These are phyloP conservation scores for Effrenium voratum DNA, from an alignment of 73 alveolate genomes.

Conservation along the genomic window DNA sequence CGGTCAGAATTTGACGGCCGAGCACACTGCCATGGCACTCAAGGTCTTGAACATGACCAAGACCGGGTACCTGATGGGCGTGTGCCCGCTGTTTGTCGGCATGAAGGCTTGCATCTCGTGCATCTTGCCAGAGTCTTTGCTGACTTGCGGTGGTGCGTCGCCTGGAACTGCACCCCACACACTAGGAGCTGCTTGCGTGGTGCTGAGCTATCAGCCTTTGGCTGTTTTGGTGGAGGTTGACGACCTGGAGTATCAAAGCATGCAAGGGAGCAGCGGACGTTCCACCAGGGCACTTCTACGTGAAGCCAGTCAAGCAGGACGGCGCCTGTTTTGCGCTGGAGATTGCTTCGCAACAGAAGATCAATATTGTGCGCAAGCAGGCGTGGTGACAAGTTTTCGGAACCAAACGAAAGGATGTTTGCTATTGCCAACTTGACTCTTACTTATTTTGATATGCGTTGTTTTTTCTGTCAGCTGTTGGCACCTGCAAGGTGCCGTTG, in stretches of 20 bases:
- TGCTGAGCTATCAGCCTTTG: neutral
- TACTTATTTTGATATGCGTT: too few relatives aligned
- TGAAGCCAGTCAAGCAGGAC: too few relatives aligned
- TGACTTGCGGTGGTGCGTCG: neutral
- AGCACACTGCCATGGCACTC: neutral
- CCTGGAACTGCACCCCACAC: neutral
- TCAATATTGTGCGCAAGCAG: too few relatives aligned
- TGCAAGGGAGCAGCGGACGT: neutral
- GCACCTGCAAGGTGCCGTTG: too few relatives aligned
- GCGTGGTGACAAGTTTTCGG: too few relatives aligned
- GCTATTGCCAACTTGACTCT: too few relatives aligned
- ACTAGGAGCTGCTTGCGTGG: neutral
- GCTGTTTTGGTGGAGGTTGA: slow-evolving; percentile 8
- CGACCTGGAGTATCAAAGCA: neutral
- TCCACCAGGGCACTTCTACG: too few relatives aligned
- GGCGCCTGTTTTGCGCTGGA: too few relatives aligned
- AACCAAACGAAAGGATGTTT: too few relatives aligned
- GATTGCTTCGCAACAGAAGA: too few relatives aligned
- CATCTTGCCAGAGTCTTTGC: neutral
- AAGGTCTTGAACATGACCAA: neutral
- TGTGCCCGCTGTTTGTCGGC: neutral
- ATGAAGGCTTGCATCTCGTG: neutral
- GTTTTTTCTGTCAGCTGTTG: too few relatives aligned
- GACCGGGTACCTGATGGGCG: neutral
- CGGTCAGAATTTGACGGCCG: neutral